These are phyloP conservation scores for Crithidia sp. DNA, from an alignment of 208 protist genomes.

Conservation along the genomic window DNA sequence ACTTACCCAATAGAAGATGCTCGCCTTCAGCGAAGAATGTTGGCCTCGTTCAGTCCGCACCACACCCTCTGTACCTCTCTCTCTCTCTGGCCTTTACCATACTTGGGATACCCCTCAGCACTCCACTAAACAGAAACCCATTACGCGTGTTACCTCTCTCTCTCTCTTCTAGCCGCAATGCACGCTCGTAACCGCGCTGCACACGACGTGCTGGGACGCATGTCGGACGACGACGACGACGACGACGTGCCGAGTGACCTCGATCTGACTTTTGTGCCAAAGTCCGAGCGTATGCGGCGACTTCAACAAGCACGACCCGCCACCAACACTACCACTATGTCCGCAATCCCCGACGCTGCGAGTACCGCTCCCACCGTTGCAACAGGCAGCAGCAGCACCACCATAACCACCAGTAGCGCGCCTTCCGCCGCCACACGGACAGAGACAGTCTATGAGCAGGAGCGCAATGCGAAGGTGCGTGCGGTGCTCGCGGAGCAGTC, in stretches of 20 bases:
- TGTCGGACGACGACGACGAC: constrained; percentile 33
- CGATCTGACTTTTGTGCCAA: constrained; percentile 29
- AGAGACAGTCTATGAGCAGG: constrained; percentile 68
- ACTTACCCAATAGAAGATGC: too few species aligned
- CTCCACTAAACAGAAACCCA: too few species aligned
- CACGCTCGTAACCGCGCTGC: not conserved
- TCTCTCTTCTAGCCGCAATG: not conserved
- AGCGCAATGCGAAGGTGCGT: constrained; percentile 60
- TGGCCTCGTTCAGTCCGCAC: too few species aligned
- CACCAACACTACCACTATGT: too few species aligned
- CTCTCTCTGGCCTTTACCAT: too few species aligned
- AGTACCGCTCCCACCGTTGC: not conserved
- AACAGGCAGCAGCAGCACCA: not conserved
- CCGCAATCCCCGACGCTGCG: not conserved
- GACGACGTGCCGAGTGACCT: constrained; percentile 18
- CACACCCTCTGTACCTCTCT: too few species aligned
- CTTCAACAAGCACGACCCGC: not conserved
- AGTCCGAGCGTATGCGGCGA: constrained; percentile 12
- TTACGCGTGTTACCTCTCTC: not conserved
- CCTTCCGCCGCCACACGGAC: not conserved
- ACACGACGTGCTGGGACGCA: constrained; percentile 20
- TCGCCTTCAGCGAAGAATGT: too few species aligned
- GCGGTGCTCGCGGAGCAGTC: constrained; percentile 35
- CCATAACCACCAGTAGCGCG: too few species aligned
- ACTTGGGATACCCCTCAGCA: too few species aligned